phyloP scores from a whole-genome alignment of 2,329 filamentous ascomycete species.

The Magnaporthiopsis incrustans region DNA sequence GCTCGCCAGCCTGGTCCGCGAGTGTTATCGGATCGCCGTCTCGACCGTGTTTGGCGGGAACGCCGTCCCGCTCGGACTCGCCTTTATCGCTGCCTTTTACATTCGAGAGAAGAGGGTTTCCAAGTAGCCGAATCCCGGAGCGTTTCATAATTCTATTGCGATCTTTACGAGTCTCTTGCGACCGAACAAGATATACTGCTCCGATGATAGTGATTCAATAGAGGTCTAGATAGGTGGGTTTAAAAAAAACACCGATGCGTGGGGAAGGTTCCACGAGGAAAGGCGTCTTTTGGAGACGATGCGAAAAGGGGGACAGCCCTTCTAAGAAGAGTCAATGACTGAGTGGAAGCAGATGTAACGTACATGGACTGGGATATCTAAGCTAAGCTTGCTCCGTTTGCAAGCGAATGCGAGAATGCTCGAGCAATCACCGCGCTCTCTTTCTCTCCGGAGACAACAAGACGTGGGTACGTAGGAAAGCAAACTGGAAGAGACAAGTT shows the following conservation, averaged over 20 bases:
- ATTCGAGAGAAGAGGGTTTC: conserved; percentile 50
- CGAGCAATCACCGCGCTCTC: not conserved
- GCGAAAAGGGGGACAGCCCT: not conserved
- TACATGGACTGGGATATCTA: not conserved
- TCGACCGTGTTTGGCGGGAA: conserved; percentile 32
- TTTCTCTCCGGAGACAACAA: not conserved
- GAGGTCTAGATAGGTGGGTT: not conserved
- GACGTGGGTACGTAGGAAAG: too few species aligned
- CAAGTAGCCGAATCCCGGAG: conserved; percentile 14
- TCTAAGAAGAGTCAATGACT: not conserved
- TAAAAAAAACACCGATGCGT: not conserved
- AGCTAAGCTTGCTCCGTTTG: not conserved
- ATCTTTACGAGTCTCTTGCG: not conserved
- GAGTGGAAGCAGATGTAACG: not conserved
- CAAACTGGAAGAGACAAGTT: too few species aligned
- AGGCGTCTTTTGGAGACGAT: not conserved
- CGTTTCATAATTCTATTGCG: too few species aligned
- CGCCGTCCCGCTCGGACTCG: conserved; percentile 25
- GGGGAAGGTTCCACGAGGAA: not conserved
- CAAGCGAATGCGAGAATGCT: not conserved
- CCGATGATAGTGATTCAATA: not conserved
- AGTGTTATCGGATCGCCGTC: conserved; percentile 52
- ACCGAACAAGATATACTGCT: not conserved
- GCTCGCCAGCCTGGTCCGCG: conserved; percentile 50
- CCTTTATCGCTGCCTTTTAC: conserved; percentile 36